Conservation (phyloP, 345 rosid genomes). For the Fremontodendron californicum region DNA sequence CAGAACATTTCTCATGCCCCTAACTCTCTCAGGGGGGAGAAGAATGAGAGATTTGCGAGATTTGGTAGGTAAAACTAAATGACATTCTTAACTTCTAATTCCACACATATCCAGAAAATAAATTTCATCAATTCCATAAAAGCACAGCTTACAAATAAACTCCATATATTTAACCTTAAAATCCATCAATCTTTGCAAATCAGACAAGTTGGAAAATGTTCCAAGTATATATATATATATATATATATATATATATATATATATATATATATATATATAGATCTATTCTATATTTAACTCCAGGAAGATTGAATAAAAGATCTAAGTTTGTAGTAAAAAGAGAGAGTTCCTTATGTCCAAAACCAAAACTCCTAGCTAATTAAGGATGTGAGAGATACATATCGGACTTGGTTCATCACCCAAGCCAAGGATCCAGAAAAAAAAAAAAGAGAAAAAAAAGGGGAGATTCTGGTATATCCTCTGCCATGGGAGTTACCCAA, state of each 20-base stretch:
- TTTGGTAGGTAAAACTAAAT: not conserved
- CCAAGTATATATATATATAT: too few relatives aligned
- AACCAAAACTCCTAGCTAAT: not conserved
- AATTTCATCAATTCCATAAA: not conserved
- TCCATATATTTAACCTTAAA: too few relatives aligned
- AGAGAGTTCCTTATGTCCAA: not conserved
- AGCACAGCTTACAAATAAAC: not conserved
- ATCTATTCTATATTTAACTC: not conserved
- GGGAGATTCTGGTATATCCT: not conserved
- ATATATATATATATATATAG: too few relatives aligned
- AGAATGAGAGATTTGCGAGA: not conserved
- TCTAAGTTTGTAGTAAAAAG: not conserved
- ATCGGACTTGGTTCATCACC: not conserved
- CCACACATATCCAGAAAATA: not conserved
- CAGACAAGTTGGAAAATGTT: too few relatives aligned
- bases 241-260: too few relatives aligned
- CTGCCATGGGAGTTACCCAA: not conserved
- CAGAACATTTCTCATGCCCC: not conserved
- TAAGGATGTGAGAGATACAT: not conserved
- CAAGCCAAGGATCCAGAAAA: not conserved
- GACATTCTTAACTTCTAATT: not conserved
- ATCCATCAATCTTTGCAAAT: not conserved
- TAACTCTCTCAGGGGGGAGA: not conserved
- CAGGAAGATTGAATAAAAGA: not conserved
- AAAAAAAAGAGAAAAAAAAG: not conserved